A percentile compares a stretch with the other conserved stretches of the same genome.
These are phyloP conservation scores for Phlebiopsis gigantea DNA, from an alignment of 768 basidiomycete species.

Conservation along the genomic window DNA sequence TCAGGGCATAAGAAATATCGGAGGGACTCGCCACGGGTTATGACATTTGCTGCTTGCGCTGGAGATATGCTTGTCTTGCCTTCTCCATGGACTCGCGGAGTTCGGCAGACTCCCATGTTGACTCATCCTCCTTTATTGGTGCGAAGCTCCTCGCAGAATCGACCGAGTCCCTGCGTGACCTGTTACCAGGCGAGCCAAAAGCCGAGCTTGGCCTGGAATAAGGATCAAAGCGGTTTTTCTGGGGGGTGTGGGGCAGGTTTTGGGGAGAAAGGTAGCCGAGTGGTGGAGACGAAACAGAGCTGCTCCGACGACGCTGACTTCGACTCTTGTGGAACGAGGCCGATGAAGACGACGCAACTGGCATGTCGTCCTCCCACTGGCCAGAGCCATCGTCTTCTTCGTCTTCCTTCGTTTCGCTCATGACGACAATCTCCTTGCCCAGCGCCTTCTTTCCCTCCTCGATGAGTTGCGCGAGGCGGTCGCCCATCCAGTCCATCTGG, in stretches of 20 bases:
- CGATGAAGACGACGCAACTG: conserved; percentile 18
- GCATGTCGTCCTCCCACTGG: conserved; percentile 50
- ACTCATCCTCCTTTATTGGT: conserved; percentile 37
- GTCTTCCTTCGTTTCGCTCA: conserved; percentile 69
- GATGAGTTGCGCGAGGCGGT: conserved; percentile 62
- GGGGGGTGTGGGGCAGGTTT: conserved; percentile 32
- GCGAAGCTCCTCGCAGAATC: conserved; percentile 26
- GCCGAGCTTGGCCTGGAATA: conserved; percentile 21
- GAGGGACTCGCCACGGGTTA: not conserved
- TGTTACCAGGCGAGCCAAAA: not conserved
- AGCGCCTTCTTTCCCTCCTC: conserved; percentile 77
- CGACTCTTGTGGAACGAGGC: conserved; percentile 19
- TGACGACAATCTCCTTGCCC: conserved; percentile 70
- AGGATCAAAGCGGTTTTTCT: conserved; percentile 28
- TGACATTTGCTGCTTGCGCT: conserved; percentile 9
- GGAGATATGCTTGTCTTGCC: conserved; percentile 43
- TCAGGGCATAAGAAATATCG: too few species aligned
- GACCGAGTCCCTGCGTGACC: conserved; percentile 28
- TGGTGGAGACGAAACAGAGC: conserved; percentile 21
- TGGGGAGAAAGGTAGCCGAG: conserved; percentile 22
- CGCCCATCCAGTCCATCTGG: conserved; percentile 84
- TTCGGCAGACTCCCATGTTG: conserved; percentile 57
- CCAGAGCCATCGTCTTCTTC: conserved; percentile 73
- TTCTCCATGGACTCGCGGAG: conserved; percentile 67
- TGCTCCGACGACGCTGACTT: conserved; percentile 12